These are phyloP conservation scores for Salix dunnii DNA, from an alignment of 345 rosid species.

Conservation along the genomic window DNA sequence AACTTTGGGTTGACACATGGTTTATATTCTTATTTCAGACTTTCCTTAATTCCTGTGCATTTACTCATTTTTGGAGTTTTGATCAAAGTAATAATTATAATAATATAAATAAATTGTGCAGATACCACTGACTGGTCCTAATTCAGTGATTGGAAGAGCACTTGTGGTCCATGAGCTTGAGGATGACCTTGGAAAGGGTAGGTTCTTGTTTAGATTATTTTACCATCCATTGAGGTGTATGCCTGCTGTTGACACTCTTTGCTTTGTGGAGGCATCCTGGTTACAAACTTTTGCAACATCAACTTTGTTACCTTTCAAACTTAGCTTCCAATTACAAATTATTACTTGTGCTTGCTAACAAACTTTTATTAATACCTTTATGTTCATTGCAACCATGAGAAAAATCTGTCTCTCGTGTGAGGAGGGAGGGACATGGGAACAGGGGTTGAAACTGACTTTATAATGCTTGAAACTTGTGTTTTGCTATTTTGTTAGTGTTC, in stretches of 20 bases:
- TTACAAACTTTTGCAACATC: neutral
- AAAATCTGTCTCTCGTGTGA: neutral
- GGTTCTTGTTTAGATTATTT: neutral
- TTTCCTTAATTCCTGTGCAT: neutral
- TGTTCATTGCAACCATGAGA: neutral
- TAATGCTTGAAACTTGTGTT: neutral
- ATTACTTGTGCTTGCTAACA: neutral
- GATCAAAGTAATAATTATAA: neutral
- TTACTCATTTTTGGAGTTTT: constrained; percentile 12
- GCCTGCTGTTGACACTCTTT: neutral
- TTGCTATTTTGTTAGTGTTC: neutral
- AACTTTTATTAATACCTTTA: neutral
- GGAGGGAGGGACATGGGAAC: neutral
- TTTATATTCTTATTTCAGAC: neutral
- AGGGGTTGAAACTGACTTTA: neutral
- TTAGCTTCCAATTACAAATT: neutral
- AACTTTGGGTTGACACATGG: neutral
- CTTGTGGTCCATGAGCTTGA: constrained; percentile 92
- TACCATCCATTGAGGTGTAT: neutral
- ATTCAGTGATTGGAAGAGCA: constrained; percentile 85
- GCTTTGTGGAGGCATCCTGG: neutral
- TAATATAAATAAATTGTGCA: constrained; percentile 20
- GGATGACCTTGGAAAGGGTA: constrained; percentile 98
- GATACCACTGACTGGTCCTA: constrained; percentile 81
- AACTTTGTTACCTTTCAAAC: neutral